Percentiles rank a stretch among this genome's conserved stretches.
These are phyloP conservation scores for Arxiozyma bovina DNA, from an alignment of 1,139 yeast genomes.

Conservation along the genomic window DNA sequence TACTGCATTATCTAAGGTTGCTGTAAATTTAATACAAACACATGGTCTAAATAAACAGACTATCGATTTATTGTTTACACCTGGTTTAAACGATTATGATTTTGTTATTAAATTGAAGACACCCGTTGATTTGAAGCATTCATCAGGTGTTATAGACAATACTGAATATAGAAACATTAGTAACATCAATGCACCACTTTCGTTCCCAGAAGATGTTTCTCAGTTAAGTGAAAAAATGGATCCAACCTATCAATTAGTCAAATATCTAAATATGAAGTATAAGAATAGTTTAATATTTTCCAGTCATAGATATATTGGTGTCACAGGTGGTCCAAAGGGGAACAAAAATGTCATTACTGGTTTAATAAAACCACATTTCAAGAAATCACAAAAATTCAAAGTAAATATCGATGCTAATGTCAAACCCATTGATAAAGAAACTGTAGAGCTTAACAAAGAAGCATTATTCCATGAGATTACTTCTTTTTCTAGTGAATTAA, in stretches of 20 bases:
- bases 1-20: constrained; percentile 79
- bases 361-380: constrained; percentile 59
- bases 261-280: constrained; percentile 48
- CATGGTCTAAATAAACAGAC: constrained; percentile 41
- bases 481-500: constrained; percentile 46
- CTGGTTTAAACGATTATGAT: constrained; percentile 79
- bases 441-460: constrained; percentile 62
- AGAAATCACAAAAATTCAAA: constrained; percentile 54
- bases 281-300: constrained; percentile 53
- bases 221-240: constrained; percentile 40
- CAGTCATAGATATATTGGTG: constrained; percentile 44
- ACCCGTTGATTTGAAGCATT: constrained; percentile 36
- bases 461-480: constrained; percentile 66
- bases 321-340: constrained; percentile 38
- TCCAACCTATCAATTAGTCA: constrained; percentile 45
- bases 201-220: constrained; percentile 29
- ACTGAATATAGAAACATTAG: constrained; percentile 60
- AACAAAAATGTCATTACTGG: constrained; percentile 58
- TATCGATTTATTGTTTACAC: constrained; percentile 56
- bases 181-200: constrained; percentile 19
- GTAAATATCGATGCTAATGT: constrained; percentile 73
- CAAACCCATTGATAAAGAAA: constrained; percentile 48
- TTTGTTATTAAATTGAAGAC: constrained; percentile 56
- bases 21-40: constrained; percentile 43
- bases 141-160: constrained; percentile 50